These are phyloP conservation scores for Caloboletus firmus DNA, from an alignment of 1,284 basidiomycete genomes.

Conservation along the genomic window DNA sequence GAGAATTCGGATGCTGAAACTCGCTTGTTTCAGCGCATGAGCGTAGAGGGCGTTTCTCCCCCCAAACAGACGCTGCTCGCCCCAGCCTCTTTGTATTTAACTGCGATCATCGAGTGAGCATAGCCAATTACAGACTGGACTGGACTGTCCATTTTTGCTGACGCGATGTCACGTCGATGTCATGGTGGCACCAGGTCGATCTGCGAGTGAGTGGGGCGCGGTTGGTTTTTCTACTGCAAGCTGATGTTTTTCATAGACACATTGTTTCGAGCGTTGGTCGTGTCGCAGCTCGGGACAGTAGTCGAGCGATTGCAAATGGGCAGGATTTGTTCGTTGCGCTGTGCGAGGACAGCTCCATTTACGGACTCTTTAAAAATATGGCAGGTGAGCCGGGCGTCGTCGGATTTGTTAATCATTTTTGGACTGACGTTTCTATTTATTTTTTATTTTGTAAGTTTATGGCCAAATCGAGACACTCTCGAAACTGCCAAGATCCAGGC, in stretches of 20 bases:
- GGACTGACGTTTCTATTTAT: conserved; percentile 19
- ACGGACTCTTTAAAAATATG: conserved; percentile 83
- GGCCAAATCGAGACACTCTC: conserved; percentile 73
- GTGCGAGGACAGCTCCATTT: conserved; percentile 85
- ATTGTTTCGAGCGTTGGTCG: conserved; percentile 79
- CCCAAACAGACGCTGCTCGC: conserved; percentile 65
- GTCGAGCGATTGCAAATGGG: conserved; percentile 68
- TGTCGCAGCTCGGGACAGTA: conserved; percentile 82
- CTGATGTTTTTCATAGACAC: conserved; percentile 53
- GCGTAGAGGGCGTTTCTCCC: conserved; percentile 41
- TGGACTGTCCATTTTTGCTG: conserved; percentile 18
- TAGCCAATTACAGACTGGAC: conserved; percentile 12
- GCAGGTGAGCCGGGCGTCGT: conserved; percentile 52
- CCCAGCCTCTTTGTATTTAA: conserved; percentile 84
- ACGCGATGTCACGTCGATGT: conserved; percentile 22
- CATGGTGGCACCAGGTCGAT: conserved; percentile 53
- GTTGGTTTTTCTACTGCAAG: neutral
- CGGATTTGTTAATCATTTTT: conserved; percentile 10
- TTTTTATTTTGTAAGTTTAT: conserved; percentile 52
- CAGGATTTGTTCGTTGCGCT: conserved; percentile 84
- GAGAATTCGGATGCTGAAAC: conserved; percentile 68
- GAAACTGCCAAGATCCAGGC: conserved; percentile 53
- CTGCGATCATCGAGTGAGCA: conserved; percentile 89
- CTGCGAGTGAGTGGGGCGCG: conserved; percentile 68
- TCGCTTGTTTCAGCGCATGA: conserved; percentile 60